These are phyloP conservation scores for Xerocomus spinulosus DNA, from an alignment of 768 basidiomycete species.

Conservation along the genomic window DNA sequence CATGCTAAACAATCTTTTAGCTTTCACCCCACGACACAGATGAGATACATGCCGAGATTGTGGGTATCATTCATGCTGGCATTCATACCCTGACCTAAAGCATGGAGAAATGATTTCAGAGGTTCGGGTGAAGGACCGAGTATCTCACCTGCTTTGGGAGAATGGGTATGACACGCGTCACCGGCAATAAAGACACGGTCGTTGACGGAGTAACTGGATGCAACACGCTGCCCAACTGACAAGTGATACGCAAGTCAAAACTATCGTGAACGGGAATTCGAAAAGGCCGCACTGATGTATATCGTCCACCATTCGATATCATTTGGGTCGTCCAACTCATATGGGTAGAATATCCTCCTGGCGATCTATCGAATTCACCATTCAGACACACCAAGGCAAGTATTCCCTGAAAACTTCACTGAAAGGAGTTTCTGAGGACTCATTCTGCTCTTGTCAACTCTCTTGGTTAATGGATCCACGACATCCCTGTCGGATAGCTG, in stretches of 20 bases:
- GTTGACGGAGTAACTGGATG: slow-evolving; percentile 54
- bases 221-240: slow-evolving; percentile 71
- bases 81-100: slow-evolving; percentile 68
- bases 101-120: not conserved
- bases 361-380: slow-evolving; percentile 39
- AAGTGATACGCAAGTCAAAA: not conserved
- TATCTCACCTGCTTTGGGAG: slow-evolving; percentile 54
- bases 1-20: slow-evolving; percentile 43
- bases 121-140: not conserved
- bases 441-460: slow-evolving; percentile 50
- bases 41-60: slow-evolving; percentile 47
- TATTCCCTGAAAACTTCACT: slow-evolving; percentile 28
- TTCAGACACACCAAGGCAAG: not conserved
- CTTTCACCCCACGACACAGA: slow-evolving; percentile 32
- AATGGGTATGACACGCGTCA: slow-evolving; percentile 70
- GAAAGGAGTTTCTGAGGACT: slow-evolving; percentile 50
- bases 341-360: slow-evolving; percentile 54
- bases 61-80: slow-evolving; percentile 74
- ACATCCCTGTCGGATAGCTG: slow-evolving; percentile 53
- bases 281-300: slow-evolving; percentile 51
- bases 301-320: slow-evolving; percentile 68
- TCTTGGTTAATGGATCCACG: slow-evolving; percentile 41
- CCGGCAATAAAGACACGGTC: slow-evolving; percentile 73
- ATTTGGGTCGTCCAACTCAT: slow-evolving; percentile 43
- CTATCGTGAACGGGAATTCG: not conserved